A percentile compares a stretch with the other conserved stretches of the same genome.
These are phyloP conservation scores for Fusarium albidum DNA, from an alignment of 2,329 filamentous ascomycete species.

Conservation along the genomic window DNA sequence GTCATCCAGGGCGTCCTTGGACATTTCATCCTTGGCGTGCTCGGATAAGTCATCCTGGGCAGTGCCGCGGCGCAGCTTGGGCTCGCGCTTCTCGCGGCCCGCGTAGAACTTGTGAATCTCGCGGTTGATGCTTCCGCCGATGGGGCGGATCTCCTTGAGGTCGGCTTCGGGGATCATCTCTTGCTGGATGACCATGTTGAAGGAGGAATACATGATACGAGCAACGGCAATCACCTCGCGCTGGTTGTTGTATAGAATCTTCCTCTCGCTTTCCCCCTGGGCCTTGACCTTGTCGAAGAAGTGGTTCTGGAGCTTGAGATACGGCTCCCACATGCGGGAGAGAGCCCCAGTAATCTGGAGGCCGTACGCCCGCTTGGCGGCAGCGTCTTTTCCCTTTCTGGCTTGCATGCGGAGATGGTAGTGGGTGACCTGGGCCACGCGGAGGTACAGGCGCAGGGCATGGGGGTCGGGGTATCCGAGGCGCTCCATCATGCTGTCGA, in stretches of 20 bases:
- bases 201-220: constrained; percentile 55
- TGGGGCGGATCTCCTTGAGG: constrained; percentile 43
- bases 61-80: constrained; percentile 38
- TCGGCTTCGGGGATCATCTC: constrained; percentile 48
- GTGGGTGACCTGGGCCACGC: constrained; percentile 59
- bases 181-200: constrained; percentile 54
- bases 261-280: constrained; percentile 37
- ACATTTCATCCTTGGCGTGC: no score
- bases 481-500: constrained; percentile 66
- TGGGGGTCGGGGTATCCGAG: constrained; percentile 57
- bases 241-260: constrained; percentile 45
- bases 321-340: constrained; percentile 59
- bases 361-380: constrained; percentile 55
- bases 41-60: constrained; percentile 34
- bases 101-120: constrained; percentile 48
- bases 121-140: constrained; percentile 48
- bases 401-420: constrained; percentile 47
- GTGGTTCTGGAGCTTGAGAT: constrained; percentile 50
- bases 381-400: constrained; percentile 41
- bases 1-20: no score
- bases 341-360: constrained; percentile 60
- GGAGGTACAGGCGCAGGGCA: constrained; percentile 64
- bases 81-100: constrained; percentile 45
- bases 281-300: constrained; percentile 42
- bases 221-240: constrained; percentile 55